Evolutionary conservation across 768 basidiomycete genomes (phyloP).

Genomic region (Crepidotus variabilis): DNA sequence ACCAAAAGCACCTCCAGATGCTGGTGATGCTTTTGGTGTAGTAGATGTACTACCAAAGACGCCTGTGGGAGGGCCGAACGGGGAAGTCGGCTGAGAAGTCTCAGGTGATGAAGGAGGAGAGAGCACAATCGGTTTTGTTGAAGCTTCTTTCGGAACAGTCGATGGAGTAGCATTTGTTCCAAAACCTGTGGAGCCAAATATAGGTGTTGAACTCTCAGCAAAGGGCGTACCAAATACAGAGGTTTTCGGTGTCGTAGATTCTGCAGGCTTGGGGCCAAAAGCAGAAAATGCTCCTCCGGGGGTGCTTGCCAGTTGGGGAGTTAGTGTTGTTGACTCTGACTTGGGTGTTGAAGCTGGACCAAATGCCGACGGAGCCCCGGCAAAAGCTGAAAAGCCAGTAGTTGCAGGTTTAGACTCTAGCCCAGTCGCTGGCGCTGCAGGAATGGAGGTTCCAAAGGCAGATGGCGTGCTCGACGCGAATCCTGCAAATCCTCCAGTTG

Average conservation of each 20-base stretch:
- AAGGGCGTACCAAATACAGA: conserved; percentile 17
- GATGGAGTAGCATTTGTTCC: neutral
- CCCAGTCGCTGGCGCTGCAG: neutral
- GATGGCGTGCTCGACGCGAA: conserved; percentile 21
- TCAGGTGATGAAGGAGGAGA: conserved; percentile 27
- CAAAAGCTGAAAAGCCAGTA: conserved; percentile 26
- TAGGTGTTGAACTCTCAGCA: neutral
- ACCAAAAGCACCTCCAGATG: conserved; percentile 23
- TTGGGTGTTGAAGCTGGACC: conserved; percentile 11
- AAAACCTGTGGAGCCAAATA: neutral
- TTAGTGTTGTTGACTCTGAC: neutral
- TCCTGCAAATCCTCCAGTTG: conserved; percentile 16
- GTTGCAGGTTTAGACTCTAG: conserved; percentile 2
- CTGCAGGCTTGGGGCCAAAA: conserved; percentile 1
- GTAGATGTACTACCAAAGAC: conserved; percentile 6
- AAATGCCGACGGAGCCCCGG: conserved; percentile 27
- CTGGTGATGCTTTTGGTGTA: conserved; percentile 6
- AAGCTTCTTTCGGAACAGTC: conserved; percentile 8
- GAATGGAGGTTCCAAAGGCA: conserved; percentile 26
- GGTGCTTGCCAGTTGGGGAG: neutral
- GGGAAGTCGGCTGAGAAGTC: conserved; percentile 8
- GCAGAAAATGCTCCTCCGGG: conserved; percentile 5
- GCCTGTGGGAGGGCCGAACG: conserved; percentile 1
- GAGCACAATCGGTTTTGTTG: conserved; percentile 1
- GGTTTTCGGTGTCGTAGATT: conserved; percentile 8